These are phyloP conservation scores for Colletotrichum eremochloae DNA, from an alignment of 2,329 filamentous ascomycete species.

Conservation along the genomic window DNA sequence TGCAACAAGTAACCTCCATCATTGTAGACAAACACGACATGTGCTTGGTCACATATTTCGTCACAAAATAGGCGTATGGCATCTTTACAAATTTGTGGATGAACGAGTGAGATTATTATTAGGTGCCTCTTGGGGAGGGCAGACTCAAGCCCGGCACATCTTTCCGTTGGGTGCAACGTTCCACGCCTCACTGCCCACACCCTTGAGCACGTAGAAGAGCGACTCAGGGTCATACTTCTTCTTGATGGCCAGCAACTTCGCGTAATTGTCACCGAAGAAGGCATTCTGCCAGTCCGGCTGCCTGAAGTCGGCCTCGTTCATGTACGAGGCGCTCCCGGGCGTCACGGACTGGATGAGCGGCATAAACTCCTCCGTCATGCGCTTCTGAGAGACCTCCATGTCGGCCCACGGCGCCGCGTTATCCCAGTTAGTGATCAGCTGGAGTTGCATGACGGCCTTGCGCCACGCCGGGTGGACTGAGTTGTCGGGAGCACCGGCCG, in stretches of 20 bases:
- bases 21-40: not conserved
- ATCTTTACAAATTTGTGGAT: too few relatives aligned
- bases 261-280: constrained; percentile 64
- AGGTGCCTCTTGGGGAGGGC: not conserved
- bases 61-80: not conserved
- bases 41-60: not conserved
- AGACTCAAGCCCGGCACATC: constrained; percentile 55
- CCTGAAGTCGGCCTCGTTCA: constrained; percentile 65
- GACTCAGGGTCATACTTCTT: constrained; percentile 60
- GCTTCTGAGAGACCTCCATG: constrained; percentile 47
- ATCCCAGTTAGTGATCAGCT: constrained; percentile 49
- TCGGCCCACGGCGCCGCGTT: constrained; percentile 43
- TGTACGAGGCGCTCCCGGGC: constrained; percentile 59
- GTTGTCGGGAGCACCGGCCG: constrained; percentile 49
- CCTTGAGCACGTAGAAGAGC: constrained; percentile 61
- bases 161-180: constrained; percentile 53
- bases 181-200: constrained; percentile 67
- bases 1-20: not conserved
- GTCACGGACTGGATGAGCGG: constrained; percentile 53
- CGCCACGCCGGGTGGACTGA: constrained; percentile 57
- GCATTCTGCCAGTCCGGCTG: constrained; percentile 57
- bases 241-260: constrained; percentile 60
- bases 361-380: constrained; percentile 50
- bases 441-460: constrained; percentile 49
- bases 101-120: not conserved